Percentiles rank a stretch among this genome's conserved stretches.
phyloP scores from a whole-genome alignment of 129 eudicot genomes.

The Pseudognaphalium luteoalbum region DNA sequence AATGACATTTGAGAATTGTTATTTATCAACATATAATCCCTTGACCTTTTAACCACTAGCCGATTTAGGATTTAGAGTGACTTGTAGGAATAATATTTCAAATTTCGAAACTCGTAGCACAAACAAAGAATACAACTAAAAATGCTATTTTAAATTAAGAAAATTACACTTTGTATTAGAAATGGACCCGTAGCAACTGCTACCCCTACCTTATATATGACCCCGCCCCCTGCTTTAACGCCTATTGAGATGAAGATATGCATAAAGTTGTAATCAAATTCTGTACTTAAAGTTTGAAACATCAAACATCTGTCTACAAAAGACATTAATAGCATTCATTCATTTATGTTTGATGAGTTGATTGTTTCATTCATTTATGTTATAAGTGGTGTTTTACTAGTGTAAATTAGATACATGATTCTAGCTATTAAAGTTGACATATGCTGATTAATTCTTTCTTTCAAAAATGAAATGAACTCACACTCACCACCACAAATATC shows the following conservation, averaged over 20 bases:
- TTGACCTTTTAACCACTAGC: neutral
- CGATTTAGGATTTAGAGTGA: too few relatives aligned
- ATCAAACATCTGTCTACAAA: neutral
- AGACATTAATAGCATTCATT: neutral
- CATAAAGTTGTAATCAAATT: conserved; percentile 17
- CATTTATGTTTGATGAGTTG: too few relatives aligned
- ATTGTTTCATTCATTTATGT: too few relatives aligned
- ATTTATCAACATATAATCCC: conserved; percentile 30
- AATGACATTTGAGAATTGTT: conserved; percentile 38
- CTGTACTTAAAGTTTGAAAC: conserved; percentile 3
- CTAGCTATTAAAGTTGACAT: neutral
- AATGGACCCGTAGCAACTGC: too few relatives aligned
- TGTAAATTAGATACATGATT: neutral
- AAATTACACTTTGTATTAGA: too few relatives aligned
- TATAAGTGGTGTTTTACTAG: neutral
- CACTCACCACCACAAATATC: too few relatives aligned
- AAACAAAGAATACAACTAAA: too few relatives aligned
- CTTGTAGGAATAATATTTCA: too few relatives aligned
- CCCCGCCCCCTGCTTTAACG: neutral
- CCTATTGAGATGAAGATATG: conserved; percentile 13
- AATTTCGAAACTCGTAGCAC: too few relatives aligned
- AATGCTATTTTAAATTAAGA: too few relatives aligned
- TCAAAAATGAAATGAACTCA: too few relatives aligned
- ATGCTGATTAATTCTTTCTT: neutral
- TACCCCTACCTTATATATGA: too few relatives aligned